These are phyloP conservation scores for Lentinula detonsa DNA, from an alignment of 768 basidiomycete genomes.

Conservation along the genomic window DNA sequence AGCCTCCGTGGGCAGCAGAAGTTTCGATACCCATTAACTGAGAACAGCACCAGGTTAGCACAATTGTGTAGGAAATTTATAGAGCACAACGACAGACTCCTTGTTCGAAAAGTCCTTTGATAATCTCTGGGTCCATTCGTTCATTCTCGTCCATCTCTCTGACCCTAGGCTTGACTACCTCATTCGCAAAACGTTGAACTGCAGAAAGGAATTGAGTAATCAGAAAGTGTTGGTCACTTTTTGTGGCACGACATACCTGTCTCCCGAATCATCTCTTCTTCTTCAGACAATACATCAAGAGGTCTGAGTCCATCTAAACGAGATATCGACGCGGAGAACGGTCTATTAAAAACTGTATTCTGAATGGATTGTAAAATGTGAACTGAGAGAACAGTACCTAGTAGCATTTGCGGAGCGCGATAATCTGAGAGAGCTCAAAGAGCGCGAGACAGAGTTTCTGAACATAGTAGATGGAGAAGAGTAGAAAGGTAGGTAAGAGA, in stretches of 20 bases:
- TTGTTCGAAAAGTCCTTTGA: slow-evolving; percentile 89
- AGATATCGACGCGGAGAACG: slow-evolving; percentile 1
- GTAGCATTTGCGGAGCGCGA: background rate
- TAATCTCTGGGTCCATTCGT: slow-evolving; percentile 82
- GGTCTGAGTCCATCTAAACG: slow-evolving; percentile 39
- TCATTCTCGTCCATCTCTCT: slow-evolving; percentile 98
- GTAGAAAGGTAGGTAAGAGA: background rate
- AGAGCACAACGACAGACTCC: slow-evolving; percentile 52
- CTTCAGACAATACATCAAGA: slow-evolving; percentile 83
- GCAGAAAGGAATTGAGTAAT: slow-evolving; percentile 5
- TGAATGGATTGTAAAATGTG: background rate
- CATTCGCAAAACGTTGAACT: slow-evolving; percentile 87
- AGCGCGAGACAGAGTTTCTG: background rate
- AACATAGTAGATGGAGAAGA: slow-evolving; percentile 1
- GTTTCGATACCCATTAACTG: slow-evolving; percentile 99
- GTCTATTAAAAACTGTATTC: background rate
- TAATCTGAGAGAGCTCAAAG: background rate
- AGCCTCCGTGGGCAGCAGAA: slow-evolving; percentile 72
- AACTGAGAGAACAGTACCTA: background rate
- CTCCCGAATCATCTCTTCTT: slow-evolving; percentile 91
- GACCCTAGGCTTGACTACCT: slow-evolving; percentile 87
- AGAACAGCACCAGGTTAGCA: slow-evolving; percentile 1
- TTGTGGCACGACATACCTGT: slow-evolving; percentile 48
- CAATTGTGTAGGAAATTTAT: background rate
- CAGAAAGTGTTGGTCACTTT: background rate